These are phyloP conservation scores for Platismatia glauca DNA, from an alignment of 495 filamentous ascomycete species.

Conservation along the genomic window DNA sequence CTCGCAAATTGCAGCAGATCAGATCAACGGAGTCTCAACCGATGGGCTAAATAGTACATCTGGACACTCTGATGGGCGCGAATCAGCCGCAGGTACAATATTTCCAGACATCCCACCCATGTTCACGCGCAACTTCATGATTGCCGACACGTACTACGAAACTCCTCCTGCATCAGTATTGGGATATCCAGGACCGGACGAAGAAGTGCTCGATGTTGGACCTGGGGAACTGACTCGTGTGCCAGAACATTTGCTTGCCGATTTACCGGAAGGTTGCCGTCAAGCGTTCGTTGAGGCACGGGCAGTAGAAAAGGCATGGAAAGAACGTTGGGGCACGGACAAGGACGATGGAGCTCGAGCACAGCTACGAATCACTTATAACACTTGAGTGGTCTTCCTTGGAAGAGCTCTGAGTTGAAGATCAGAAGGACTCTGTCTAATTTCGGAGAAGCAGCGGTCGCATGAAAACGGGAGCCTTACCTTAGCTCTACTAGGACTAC, in stretches of 20 bases:
- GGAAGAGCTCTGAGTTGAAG: background rate
- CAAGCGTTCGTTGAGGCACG: conserved; percentile 57
- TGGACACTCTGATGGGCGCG: conserved; percentile 10
- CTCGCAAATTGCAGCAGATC: conserved; percentile 20
- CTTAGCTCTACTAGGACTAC: background rate
- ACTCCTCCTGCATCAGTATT: conserved; percentile 48
- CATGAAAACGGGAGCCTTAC: conserved; percentile 4
- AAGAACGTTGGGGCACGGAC: conserved; percentile 60
- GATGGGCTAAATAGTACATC: background rate
- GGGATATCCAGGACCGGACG: conserved; percentile 58
- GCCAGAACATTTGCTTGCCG: conserved; percentile 53
- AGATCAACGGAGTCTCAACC: conserved; percentile 9
- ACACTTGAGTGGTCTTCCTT: conserved; percentile 5
- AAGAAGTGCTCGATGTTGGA: conserved; percentile 47
- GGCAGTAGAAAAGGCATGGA: conserved; percentile 59
- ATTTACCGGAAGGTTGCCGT: conserved; percentile 64
- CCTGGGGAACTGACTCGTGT: conserved; percentile 55
- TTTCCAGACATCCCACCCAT: conserved; percentile 58
- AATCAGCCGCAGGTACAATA: conserved; percentile 25
- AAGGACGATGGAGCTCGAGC: conserved; percentile 38
- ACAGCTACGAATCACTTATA: conserved; percentile 43
- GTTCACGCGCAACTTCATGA: conserved; percentile 63
- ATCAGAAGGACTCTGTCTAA: background rate
- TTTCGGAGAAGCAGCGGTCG: background rate
- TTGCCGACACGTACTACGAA: conserved; percentile 62